Evolutionary conservation across 2,329 filamentous ascomycete genomes (phyloP).

Genomic region (Lachnellula occidentalis): DNA sequence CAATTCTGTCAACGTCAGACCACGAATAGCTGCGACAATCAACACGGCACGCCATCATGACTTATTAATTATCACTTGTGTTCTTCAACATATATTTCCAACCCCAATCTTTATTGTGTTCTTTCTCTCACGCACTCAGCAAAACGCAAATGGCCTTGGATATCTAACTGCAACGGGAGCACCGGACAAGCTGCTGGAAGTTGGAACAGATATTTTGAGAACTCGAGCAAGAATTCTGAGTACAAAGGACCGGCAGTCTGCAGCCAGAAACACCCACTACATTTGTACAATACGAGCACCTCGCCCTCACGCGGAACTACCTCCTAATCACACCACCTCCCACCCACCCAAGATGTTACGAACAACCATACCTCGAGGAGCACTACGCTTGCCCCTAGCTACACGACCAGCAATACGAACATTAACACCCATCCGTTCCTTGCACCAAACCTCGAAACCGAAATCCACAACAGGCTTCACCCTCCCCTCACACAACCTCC

Average conservation of each 20-base stretch:
- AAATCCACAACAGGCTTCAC: conserved; percentile 16
- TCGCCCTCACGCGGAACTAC: not conserved
- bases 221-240: not conserved
- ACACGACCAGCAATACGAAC: conserved; percentile 10
- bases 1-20: not conserved
- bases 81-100: not conserved
- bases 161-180: too few relatives aligned
- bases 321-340: not conserved
- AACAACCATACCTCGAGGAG: conserved; percentile 16
- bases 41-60: not conserved
- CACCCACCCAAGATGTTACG: conserved; percentile 17
- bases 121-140: too few relatives aligned
- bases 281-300: not conserved
- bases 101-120: not conserved
- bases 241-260: not conserved
- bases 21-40: not conserved
- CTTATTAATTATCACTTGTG: not conserved
- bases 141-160: too few relatives aligned
- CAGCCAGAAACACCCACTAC: not conserved
- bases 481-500: conserved; percentile 18
- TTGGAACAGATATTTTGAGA: not conserved
- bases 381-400: conserved; percentile 4
- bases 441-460: conserved; percentile 9
- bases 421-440: conserved; percentile 1
- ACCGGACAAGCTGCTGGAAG: too few relatives aligned